Evolutionary conservation across 1,284 basidiomycete genomes (phyloP), one percentile per base, ranked within the genome.

Genomic region (Ustilago esculenta): DNA sequence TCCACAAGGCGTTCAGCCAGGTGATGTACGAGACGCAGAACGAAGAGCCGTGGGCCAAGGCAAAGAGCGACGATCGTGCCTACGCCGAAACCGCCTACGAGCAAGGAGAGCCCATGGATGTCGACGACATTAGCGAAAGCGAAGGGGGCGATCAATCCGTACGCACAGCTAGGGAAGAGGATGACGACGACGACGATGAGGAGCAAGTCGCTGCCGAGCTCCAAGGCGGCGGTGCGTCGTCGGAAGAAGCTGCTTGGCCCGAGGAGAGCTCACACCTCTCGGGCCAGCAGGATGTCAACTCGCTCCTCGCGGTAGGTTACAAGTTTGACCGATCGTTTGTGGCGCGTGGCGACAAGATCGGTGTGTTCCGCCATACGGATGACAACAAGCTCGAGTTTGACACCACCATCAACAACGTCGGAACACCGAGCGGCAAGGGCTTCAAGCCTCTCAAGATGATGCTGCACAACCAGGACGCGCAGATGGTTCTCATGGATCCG

Each of bases 311-410:
- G 3, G 90, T 98, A 39, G 96, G 96, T 5, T 95, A 97, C 86
- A 95, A 93, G 84, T 92, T 94, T 68, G 93, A 97, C 79, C 87
- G 93, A 33, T 94, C 95, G 11, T 98, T 95, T 76, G 95, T 99
- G 57, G 90, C 94, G 20, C 90, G 96, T 36, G 95, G 94, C 33
- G 90, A 91, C 84, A 94, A 91, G 83, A 97, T 99, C 67, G 96
- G 96, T 17, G 93, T 98, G n/a, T 99, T 98, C 85, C 89, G 88
- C 68, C 91, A 93, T 81, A 87, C 88, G 7, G 87, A 86, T 32
- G 90, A 92, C 54, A 75, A 90, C 75, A 85, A 89, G 73, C 88
- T 97, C 80, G 90, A 91, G 81, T 96, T 94, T 82, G 87, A 90
- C 60, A 92, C 91, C 1, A 91, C 92, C 12, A 96, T 98, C 80